phyloP scores from a whole-genome alignment of 257 asterid species.

The Coffea eugenioides region DNA sequence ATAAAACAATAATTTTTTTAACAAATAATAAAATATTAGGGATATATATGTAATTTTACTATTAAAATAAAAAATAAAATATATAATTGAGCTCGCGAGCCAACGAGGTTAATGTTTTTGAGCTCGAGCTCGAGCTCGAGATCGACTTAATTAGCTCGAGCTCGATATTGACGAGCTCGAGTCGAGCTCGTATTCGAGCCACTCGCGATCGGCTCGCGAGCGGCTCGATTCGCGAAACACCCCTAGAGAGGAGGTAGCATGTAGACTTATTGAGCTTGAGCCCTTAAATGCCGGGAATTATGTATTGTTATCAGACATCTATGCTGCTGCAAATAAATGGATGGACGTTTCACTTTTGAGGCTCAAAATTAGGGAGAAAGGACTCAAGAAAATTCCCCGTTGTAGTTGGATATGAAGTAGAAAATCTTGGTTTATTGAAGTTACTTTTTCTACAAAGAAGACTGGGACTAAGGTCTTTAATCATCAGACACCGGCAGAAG shows the following conservation, averaged over 20 bases:
- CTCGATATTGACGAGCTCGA: too few species aligned
- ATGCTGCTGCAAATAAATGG: slow-evolving; percentile 70
- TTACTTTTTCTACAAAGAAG: background rate
- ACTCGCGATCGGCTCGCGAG: too few species aligned
- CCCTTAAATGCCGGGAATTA: slow-evolving; percentile 62
- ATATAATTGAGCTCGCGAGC: too few species aligned
- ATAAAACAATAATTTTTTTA: too few species aligned
- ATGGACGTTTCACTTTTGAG: slow-evolving; percentile 51
- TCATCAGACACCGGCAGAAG: background rate
- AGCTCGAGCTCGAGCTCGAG: too few species aligned
- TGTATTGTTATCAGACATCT: slow-evolving; percentile 65
- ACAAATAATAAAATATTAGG: too few species aligned
- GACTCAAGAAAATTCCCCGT: slow-evolving; percentile 60
- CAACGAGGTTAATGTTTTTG: too few species aligned
- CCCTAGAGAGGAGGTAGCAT: slow-evolving; percentile 41
- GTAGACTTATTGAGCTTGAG: slow-evolving; percentile 62
- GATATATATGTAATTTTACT: too few species aligned
- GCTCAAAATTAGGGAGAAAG: slow-evolving; percentile 51
- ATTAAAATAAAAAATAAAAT: too few species aligned
- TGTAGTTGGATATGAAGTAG: slow-evolving; percentile 37
- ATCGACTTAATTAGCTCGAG: too few species aligned
- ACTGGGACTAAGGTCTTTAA: background rate
- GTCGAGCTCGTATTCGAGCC: too few species aligned
- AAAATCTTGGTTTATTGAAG: background rate
- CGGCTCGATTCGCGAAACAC: too few species aligned